Base-by-base conservation (phyloP, 345 rosid species). In the Iberis pinnata region DNA sequence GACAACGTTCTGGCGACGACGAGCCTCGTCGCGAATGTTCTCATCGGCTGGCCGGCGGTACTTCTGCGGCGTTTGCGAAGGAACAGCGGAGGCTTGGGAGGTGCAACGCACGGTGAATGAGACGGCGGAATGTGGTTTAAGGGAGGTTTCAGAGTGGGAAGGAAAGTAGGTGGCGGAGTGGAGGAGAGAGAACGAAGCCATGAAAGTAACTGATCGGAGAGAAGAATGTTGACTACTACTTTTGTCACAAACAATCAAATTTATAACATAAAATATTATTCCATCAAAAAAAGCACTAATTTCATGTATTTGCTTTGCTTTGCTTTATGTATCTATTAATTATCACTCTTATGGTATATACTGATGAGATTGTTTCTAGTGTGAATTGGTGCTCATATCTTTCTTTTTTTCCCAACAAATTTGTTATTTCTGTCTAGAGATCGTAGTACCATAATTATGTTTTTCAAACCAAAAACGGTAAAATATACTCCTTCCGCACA, bases 1-100 rank as follows among this genome's bases (percentile, higher is more conserved):
- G 65, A 44, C 75, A n/a, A n/a, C n/a, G n/a, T n/a, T n/a, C n/a
- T n/a, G 78, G 15, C 70, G 70, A 25, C 87, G 87, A 24, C 87
- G 78, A 10, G 89, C 93, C 16, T 84, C 83, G 38, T 89, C 81
- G 36, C 84, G 83, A 56, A 75, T 81, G 65, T 69, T 70, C 17
- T 75, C 81, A 5, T 60, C 70, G 29, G 48, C 45, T 18, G 61
- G 11, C 62, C 60, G 63, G 33, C 49, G 33, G 20, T 2, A 75
- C 11, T 45, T 56, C 45, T 18, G 73, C 12, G 20, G 65, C 5
- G 31, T 68, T 50, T 48, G 70, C 11, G 70, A 60, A 56, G 26
- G 67, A 60, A 12, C 56, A 41, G 35, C 33, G 9, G 32, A 13
- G 32, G 19, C 0, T 13, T 37, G 27, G 27, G 42, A 3, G 36